Conservation (phyloP, 1,139 yeast species). For the Hyphopichia buzzinii region DNA sequence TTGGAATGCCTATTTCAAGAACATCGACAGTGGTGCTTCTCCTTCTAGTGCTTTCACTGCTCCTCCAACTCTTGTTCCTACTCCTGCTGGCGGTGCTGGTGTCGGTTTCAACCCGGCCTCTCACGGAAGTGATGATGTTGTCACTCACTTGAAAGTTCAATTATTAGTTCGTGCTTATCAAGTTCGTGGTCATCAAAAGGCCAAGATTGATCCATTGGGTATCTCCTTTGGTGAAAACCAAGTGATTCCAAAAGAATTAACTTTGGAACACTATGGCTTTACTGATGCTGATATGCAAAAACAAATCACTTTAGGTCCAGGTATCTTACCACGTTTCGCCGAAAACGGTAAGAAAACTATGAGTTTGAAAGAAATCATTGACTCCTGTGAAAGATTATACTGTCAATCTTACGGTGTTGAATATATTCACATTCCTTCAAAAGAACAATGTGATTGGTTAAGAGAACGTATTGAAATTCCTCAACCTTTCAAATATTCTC, state of each 20-base stretch:
- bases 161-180: constrained; percentile 96
- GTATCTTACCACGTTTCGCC: constrained; percentile 91
- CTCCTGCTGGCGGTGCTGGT: constrained; percentile 72
- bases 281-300: constrained; percentile 79
- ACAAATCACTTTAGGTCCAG: constrained; percentile 92
- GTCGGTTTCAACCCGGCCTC: constrained; percentile 52
- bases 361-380: constrained; percentile 76
- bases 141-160: constrained; percentile 92
- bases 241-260: constrained; percentile 75
- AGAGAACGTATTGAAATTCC: constrained; percentile 96
- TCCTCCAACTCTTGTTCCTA: constrained; percentile 84
- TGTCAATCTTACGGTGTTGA: constrained; percentile 91
- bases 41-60: constrained; percentile 79
- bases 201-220: constrained; percentile 91
- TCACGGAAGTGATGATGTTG: constrained; percentile 58
- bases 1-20: constrained; percentile 95
- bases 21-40: constrained; percentile 72
- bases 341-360: constrained; percentile 61
- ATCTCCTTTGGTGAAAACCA: constrained; percentile 76
- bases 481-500: constrained; percentile 74
- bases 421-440: constrained; percentile 94
- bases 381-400: constrained; percentile 77
- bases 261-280: constrained; percentile 89
- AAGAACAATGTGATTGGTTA: constrained; percentile 96
- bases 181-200: constrained; percentile 96